phyloP scores from a whole-genome alignment of 805 yeast species.

The Teunomyces panamensis region DNA sequence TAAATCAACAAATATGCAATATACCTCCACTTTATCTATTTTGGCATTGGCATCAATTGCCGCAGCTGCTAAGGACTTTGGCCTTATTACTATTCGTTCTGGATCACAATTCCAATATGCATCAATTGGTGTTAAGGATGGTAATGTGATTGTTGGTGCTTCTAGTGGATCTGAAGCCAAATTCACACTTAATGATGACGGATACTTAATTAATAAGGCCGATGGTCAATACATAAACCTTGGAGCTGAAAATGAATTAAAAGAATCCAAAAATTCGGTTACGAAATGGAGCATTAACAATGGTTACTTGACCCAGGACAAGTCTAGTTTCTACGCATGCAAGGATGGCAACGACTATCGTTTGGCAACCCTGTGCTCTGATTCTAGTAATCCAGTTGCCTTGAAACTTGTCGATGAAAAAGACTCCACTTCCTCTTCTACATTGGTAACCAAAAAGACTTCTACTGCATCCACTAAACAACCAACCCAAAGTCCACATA shows the following conservation, averaged over 20 bases:
- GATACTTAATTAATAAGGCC: constrained; percentile 16
- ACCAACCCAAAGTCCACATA: background rate
- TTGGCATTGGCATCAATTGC: constrained; percentile 19
- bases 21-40: constrained; percentile 15
- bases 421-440: background rate
- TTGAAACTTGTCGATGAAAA: constrained; percentile 6
- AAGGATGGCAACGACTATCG: constrained; percentile 1
- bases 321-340: constrained; percentile 11
- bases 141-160: constrained; percentile 10
- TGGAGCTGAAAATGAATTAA: constrained; percentile 5
- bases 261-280: constrained; percentile 3
- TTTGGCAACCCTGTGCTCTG: constrained; percentile 7
- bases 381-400: constrained; percentile 9
- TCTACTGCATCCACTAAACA: background rate
- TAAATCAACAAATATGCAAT: constrained; percentile 8
- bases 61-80: constrained; percentile 19
- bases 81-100: constrained; percentile 20
- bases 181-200: constrained; percentile 22
- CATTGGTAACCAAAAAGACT: constrained; percentile 2
- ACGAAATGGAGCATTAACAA: constrained; percentile 10
- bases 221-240: constrained; percentile 15
- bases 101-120: constrained; percentile 25
- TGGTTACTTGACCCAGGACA: constrained; percentile 12
- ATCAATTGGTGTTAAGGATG: constrained; percentile 7
- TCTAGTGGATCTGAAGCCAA: constrained; percentile 7